Base-by-base conservation (phyloP, 108 stramenopile species). In the Nitzschia inconspicua region DNA sequence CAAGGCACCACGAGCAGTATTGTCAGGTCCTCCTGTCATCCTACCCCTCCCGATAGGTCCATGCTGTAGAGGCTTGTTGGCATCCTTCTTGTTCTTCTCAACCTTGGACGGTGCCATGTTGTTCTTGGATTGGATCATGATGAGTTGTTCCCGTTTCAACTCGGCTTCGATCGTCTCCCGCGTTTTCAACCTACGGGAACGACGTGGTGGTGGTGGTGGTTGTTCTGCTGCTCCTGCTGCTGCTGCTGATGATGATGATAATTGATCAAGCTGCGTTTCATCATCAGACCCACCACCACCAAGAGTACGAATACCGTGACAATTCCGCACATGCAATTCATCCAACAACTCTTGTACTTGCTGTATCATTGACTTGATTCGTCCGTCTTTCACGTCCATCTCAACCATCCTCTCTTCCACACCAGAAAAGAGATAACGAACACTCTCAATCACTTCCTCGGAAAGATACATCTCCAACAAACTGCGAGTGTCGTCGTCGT, bases 161-260 rank as follows among this genome's bases (percentile, higher is more conserved):
- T 73, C 77, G 20, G 73, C 55, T 40, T 63, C 53, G 14, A 76
- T 63, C 5, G 67, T 65, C 20, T 58, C 64, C 27, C 37, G 41
- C 11, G 57, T 73, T 52, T 55, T 69, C 25, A 76, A 47, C 62
- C 68, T 73, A n/a, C 80, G 34, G 4, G 57, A 59, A 24, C 42
- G 41, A 44, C 1, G 24, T 24, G 57, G 57, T 39, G 37, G 37
- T 14, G 37, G 9, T 35, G 22, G 34, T n/a, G 22, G 32, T 28
- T 23, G 53, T 6, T 23, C 53, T 39, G 16, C 19, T 19, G 35
- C 35, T 9, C 35, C 32, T 19, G 34, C 53, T 10, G 53, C 53
- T 29, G 37, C 37, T 5, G 37, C 23, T 28, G 34, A 32, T 6
- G 53, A 32, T 23, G 53, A 16, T 6, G 53, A 54, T 31, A 25